Conservation (phyloP, 306 rosid species). For the Lathyrus tuberosus region DNA sequence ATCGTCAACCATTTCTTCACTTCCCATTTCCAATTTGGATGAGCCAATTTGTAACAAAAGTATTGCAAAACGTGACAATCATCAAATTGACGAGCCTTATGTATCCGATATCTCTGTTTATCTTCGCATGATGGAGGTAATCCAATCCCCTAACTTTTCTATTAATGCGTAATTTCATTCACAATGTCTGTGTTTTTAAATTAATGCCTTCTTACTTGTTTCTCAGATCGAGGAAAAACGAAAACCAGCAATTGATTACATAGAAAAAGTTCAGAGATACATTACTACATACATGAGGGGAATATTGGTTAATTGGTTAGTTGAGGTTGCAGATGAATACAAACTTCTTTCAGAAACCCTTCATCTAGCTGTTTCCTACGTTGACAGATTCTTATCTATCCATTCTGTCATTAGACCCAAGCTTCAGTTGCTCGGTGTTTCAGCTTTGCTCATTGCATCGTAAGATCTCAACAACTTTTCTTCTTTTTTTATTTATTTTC, state of each 20-base stretch:
- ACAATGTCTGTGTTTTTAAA: not conserved
- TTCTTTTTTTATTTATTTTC: no score
- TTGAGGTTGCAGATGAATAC: constrained; percentile 73
- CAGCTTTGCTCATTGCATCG: no score
- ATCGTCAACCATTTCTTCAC: no score
- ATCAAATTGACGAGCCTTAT: not conserved
- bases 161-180: no score
- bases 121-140: constrained; percentile 70
- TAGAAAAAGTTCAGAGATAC: constrained; percentile 60
- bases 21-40: not conserved
- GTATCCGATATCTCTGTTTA: constrained; percentile 41
- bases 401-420: no score
- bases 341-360: constrained; percentile 72
- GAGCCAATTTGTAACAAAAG: not conserved
- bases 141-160: no score
- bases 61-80: not conserved
- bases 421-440: no score
- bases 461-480: no score
- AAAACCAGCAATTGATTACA: constrained; percentile 57
- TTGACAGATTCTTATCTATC: constrained; percentile 68
- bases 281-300: constrained; percentile 69
- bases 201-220: not conserved
- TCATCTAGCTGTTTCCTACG: constrained; percentile 57
- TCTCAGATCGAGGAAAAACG: constrained; percentile 42
- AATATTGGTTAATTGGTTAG: constrained; percentile 31